These are phyloP conservation scores for Pyricularia grisea DNA, from an alignment of 2,329 filamentous ascomycete species.

Conservation along the genomic window DNA sequence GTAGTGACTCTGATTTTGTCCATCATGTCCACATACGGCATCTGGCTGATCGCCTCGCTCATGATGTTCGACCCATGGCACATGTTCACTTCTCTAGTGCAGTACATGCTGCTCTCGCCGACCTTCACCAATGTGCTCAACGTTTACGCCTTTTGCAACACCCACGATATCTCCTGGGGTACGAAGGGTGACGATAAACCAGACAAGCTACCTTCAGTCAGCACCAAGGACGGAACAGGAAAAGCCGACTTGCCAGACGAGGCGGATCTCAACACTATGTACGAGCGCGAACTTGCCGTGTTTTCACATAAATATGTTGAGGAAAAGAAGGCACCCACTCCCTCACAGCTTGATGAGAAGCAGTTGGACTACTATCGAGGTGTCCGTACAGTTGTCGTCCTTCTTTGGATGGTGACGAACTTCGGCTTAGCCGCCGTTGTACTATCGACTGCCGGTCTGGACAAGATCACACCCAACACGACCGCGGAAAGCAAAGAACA, in stretches of 20 bases:
- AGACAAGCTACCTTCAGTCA: conserved; percentile 80
- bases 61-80: conserved; percentile 99
- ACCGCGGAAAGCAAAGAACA: conserved; percentile 35
- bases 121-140: conserved; percentile 98
- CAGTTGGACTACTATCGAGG: conserved; percentile 99
- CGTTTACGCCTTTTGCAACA: conserved; percentile 98
- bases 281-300: conserved; percentile 70
- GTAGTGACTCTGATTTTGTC: conserved; percentile 95
- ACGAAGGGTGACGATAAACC: conserved; percentile 97
- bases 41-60: conserved; percentile 86
- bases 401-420: conserved; percentile 96
- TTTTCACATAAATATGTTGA: conserved; percentile 69
- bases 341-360: conserved; percentile 57
- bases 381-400: conserved; percentile 82
- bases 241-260: conserved; percentile 96
- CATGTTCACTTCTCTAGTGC: conserved; percentile 91
- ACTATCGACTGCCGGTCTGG: conserved; percentile 73
- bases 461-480: conserved; percentile 47
- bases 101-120: conserved; percentile 90
- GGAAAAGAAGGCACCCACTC: conserved; percentile 52
- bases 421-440: conserved; percentile 82
- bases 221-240: conserved; percentile 76
- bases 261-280: conserved; percentile 88
- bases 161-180: conserved; percentile 95
- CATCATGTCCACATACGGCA: conserved; percentile 80